Conservation (phyloP, 2,329 filamentous ascomycete genomes). For the Aureobasidium sp. region DNA sequence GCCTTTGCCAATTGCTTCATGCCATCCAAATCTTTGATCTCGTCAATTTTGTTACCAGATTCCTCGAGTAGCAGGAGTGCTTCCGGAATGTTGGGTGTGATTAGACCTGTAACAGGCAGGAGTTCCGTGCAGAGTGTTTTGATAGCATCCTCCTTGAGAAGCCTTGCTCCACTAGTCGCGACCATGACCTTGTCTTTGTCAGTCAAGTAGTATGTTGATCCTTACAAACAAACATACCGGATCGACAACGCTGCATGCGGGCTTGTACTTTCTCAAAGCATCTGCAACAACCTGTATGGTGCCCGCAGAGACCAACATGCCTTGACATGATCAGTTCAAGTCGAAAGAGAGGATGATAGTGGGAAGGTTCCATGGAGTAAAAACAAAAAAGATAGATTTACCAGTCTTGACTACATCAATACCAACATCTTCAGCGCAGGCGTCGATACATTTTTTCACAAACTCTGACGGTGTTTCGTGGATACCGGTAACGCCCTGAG, state of each 20-base stretch:
- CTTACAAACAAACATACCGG: conserved; percentile 47
- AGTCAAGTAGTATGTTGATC: not conserved
- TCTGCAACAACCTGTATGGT: conserved; percentile 62
- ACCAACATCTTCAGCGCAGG: conserved; percentile 73
- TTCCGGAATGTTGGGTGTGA: conserved; percentile 74
- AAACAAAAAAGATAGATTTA: conserved; percentile 33
- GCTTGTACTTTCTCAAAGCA: conserved; percentile 49
- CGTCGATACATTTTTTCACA: conserved; percentile 76
- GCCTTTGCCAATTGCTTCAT: conserved; percentile 59
- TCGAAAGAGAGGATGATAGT: not conserved
- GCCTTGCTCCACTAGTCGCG: conserved; percentile 64
- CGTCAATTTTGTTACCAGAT: conserved; percentile 34
- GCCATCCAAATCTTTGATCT: conserved; percentile 53
- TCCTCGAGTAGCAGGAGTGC: conserved; percentile 55
- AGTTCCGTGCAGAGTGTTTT: conserved; percentile 50
- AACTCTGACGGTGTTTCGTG: conserved; percentile 72
- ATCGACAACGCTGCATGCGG: conserved; percentile 59
- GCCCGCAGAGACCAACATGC: conserved; percentile 70
- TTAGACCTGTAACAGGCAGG: conserved; percentile 56
- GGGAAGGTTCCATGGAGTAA: not conserved
- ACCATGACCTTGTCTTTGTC: conserved; percentile 68
- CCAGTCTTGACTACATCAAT: conserved; percentile 89
- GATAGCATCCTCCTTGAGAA: conserved; percentile 60
- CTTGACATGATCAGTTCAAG: conserved; percentile 35
- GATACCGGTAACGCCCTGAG: conserved; percentile 70